phyloP scores from a whole-genome alignment of 208 protist genomes.

The Crithidia bombi region DNA sequence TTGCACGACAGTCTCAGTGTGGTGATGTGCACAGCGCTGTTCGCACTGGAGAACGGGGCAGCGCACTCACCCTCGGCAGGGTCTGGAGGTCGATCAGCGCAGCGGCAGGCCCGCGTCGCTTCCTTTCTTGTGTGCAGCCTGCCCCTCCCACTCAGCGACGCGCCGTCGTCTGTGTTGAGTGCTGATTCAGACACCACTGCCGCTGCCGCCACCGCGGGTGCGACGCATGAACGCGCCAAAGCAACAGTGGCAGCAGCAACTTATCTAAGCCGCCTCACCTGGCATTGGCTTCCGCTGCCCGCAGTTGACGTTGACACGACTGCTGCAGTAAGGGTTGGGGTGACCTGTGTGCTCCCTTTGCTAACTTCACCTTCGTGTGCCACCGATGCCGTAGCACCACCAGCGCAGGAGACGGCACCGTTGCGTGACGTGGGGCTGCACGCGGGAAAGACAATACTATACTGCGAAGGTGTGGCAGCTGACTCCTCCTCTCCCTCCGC shows the following conservation, averaged over 20 bases:
- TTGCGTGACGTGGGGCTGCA: neutral
- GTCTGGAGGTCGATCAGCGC: neutral
- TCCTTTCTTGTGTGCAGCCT: conserved; percentile 20
- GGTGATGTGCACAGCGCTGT: neutral
- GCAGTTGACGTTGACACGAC: neutral
- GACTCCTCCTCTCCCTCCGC: neutral
- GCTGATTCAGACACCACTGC: neutral
- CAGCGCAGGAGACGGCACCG: neutral
- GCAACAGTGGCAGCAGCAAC: neutral
- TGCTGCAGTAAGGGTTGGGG: neutral
- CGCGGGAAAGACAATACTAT: no score
- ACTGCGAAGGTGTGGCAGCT: conserved; percentile 12
- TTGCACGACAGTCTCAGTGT: neutral
- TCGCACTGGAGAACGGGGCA: neutral
- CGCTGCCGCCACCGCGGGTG: no score
- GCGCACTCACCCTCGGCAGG: neutral
- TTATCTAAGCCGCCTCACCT: no score
- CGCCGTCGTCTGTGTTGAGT: neutral
- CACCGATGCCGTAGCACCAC: no score
- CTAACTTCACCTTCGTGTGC: no score
- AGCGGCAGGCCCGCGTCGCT: neutral
- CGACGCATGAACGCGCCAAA: no score
- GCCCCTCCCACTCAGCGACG: neutral
- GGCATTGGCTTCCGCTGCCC: conserved; percentile 24
- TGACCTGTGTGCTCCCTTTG: conserved; percentile 8